A percentile compares a stretch with the other conserved stretches of the same genome.
These are phyloP conservation scores for Rosa hybrid DNA, from an alignment of 331 rosid species.

Conservation along the genomic window DNA sequence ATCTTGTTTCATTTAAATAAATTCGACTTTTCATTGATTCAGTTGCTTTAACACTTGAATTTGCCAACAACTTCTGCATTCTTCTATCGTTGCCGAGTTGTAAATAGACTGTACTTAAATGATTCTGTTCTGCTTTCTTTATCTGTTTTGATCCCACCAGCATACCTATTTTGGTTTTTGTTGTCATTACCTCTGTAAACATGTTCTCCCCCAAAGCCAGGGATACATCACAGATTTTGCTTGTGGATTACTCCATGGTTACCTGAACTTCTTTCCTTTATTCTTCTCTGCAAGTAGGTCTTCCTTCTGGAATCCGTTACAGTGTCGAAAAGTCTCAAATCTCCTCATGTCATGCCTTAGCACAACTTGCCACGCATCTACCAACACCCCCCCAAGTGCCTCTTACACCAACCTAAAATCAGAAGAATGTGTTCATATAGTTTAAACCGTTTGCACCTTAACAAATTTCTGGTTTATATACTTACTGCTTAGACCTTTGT, in stretches of 20 bases:
- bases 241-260: neutral
- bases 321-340: neutral
- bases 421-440: neutral
- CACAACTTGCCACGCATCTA: neutral
- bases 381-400: neutral
- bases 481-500: neutral
- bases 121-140: neutral
- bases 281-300: conserved; percentile 1
- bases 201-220: neutral
- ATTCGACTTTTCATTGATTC: conserved; percentile 21
- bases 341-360: neutral
- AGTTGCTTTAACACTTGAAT: neutral
- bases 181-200: neutral
- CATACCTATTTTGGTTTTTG: neutral
- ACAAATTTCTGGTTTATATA: neutral
- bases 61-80: neutral
- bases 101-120: neutral
- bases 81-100: neutral
- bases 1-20: conserved; percentile 27
- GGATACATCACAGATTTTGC: neutral
- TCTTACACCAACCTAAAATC: neutral
- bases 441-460: neutral
- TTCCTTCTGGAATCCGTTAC: neutral
- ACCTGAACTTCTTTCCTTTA: neutral
- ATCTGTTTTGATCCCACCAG: neutral